These are phyloP conservation scores for Auricularia cornea DNA, from an alignment of 768 basidiomycete genomes.

Conservation along the genomic window DNA sequence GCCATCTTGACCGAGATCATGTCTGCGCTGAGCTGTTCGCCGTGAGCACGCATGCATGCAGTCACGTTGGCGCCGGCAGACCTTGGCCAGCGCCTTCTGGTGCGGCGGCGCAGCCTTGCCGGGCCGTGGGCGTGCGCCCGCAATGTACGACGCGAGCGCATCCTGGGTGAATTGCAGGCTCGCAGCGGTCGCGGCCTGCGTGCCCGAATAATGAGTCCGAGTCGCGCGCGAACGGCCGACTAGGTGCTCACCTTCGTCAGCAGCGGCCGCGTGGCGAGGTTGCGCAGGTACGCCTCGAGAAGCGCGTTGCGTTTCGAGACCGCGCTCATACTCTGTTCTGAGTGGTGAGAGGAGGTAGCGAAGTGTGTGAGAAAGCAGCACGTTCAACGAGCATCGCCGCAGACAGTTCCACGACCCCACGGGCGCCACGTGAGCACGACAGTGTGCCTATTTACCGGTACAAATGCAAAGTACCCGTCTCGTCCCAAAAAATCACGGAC, in stretches of 20 bases:
- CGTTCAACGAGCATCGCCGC: too few relatives aligned
- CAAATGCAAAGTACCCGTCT: too few relatives aligned
- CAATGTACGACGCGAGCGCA: slow-evolving; percentile 65
- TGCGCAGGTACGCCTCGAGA: slow-evolving; percentile 59
- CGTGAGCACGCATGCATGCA: not conserved
- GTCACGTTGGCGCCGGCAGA: not conserved
- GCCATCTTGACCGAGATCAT: slow-evolving; percentile 67
- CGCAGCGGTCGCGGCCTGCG: slow-evolving; percentile 4
- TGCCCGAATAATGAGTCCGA: not conserved
- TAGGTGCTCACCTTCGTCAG: slow-evolving; percentile 69
- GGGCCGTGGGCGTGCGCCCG: slow-evolving; percentile 49
- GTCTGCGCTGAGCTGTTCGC: not conserved
- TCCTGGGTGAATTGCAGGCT: slow-evolving; percentile 55
- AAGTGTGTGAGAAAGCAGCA: too few relatives aligned
- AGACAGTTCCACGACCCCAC: too few relatives aligned
- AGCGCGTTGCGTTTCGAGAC: slow-evolving; percentile 34
- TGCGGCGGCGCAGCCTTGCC: slow-evolving; percentile 22
- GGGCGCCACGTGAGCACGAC: too few relatives aligned
- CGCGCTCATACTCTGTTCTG: not conserved
- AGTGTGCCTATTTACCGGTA: too few relatives aligned
- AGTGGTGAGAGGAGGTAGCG: not conserved
- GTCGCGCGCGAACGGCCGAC: slow-evolving; percentile 31
- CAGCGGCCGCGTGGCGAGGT: slow-evolving; percentile 61
- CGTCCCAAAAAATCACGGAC: too few relatives aligned
- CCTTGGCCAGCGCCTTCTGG: slow-evolving; percentile 10